phyloP scores from a whole-genome alignment of 768 basidiomycete species.

The Tylopilus felleus region DNA sequence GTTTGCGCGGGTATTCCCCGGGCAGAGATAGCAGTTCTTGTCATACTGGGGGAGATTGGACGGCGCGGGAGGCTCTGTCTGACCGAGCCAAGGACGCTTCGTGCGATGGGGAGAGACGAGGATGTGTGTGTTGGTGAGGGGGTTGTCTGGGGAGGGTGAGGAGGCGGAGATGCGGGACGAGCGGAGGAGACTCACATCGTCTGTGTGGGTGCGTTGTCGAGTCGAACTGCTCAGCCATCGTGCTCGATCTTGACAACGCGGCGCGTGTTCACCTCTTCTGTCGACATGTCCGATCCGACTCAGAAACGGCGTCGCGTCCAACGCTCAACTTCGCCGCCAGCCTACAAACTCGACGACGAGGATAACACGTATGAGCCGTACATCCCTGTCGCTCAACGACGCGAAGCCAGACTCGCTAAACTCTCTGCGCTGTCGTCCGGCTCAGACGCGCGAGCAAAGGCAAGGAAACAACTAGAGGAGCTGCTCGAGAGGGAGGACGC shows the following conservation, averaged over 20 bases:
- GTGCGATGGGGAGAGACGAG: constrained; percentile 89
- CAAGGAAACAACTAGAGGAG: constrained; percentile 51
- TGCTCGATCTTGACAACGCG: neutral
- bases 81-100: constrained; percentile 89
- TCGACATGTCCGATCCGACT: constrained; percentile 29
- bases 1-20: constrained; percentile 74
- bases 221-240: constrained; percentile 44
- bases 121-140: constrained; percentile 70
- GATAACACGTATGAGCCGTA: constrained; percentile 76
- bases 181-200: constrained; percentile 46
- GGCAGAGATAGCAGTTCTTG: constrained; percentile 80
- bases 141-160: constrained; percentile 56
- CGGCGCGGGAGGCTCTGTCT: constrained; percentile 64
- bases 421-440: constrained; percentile 60
- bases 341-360: constrained; percentile 61
- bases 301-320: constrained; percentile 51
- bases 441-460: constrained; percentile 47
- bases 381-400: constrained; percentile 80
- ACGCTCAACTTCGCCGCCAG: constrained; percentile 56
- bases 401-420: constrained; percentile 76
- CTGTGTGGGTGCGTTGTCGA: constrained; percentile 65
- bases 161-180: neutral
- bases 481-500: constrained; percentile 62
- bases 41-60: constrained; percentile 60
- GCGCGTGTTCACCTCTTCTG: neutral